These are phyloP conservation scores for Ammopiptanthus mongolicus DNA, from an alignment of 306 rosid genomes.

Conservation along the genomic window DNA sequence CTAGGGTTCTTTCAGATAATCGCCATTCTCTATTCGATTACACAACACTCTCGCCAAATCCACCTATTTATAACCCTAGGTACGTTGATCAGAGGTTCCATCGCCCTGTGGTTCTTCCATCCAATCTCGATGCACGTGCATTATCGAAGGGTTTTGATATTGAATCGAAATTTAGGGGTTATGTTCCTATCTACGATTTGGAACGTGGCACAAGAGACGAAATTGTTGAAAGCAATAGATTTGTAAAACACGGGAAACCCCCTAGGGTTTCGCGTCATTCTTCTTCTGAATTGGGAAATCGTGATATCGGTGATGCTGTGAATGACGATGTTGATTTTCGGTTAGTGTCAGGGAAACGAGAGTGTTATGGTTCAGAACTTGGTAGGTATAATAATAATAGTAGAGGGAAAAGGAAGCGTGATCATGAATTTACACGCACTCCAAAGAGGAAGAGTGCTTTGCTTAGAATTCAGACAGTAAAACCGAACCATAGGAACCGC, in stretches of 20 bases:
- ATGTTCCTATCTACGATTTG: too few species aligned
- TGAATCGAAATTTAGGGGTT: slow-evolving; percentile 18
- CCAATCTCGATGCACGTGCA: too few species aligned
- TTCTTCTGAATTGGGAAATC: slow-evolving; percentile 37
- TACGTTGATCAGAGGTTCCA: slow-evolving; percentile 24
- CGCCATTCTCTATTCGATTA: too few species aligned
- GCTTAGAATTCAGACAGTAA: slow-evolving; percentile 79
- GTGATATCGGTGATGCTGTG: slow-evolving; percentile 24
- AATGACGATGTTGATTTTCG: too few species aligned
- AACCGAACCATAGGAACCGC: slow-evolving; percentile 47
- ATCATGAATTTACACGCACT: too few species aligned
- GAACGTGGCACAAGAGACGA: slow-evolving; percentile 29
- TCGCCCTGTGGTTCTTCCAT: too few species aligned
- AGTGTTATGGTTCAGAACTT: too few species aligned
- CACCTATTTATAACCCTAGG: slow-evolving; percentile 12
- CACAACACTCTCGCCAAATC: background rate
- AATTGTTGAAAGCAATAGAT: slow-evolving; percentile 37
- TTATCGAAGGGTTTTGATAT: slow-evolving; percentile 17
- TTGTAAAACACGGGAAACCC: slow-evolving; percentile 43
- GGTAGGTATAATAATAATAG: slow-evolving; percentile 9
- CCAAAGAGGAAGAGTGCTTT: slow-evolving; percentile 90
- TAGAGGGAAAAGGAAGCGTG: slow-evolving; percentile 54
- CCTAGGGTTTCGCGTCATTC: slow-evolving; percentile 38
- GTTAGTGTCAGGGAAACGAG: too few species aligned
- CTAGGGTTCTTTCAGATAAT: too few species aligned